phyloP scores from a whole-genome alignment of 495 filamentous ascomycete species.

The Tuber calosporum region DNA sequence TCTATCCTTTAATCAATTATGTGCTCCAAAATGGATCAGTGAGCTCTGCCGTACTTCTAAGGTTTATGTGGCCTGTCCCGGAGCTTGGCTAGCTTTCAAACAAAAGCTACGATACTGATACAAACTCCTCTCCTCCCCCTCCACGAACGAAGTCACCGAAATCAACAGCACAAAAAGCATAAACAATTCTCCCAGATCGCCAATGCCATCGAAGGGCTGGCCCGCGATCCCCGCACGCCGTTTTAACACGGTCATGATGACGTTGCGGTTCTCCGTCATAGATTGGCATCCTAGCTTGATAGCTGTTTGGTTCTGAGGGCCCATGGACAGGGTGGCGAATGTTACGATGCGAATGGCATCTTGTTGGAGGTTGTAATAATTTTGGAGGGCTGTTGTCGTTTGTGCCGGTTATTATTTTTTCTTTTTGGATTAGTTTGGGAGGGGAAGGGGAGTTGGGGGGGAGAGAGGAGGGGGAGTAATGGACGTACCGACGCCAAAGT shows the following conservation, averaged over 20 bases:
- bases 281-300: conserved; percentile 67
- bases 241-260: conserved; percentile 87
- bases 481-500: conserved; percentile 69
- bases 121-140: conserved; percentile 44
- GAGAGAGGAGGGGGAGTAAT: conserved; percentile 24
- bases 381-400: conserved; percentile 62
- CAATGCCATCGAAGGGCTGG: conserved; percentile 44
- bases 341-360: conserved; percentile 73
- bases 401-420: too few relatives aligned
- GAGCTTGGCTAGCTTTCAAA: too few relatives aligned
- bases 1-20: too few relatives aligned
- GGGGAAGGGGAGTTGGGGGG: conserved; percentile 9
- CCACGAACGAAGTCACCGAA: conserved; percentile 54
- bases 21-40: too few relatives aligned
- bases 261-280: conserved; percentile 65
- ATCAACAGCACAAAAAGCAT: conserved; percentile 55
- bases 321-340: conserved; percentile 66
- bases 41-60: too few relatives aligned
- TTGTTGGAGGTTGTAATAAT: conserved; percentile 75
- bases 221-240: conserved; percentile 72
- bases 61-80: too few relatives aligned
- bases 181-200: conserved; percentile 49
- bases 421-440: conserved; percentile 30
- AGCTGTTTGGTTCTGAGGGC: conserved; percentile 69
- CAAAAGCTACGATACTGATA: too few relatives aligned